Percentiles rank a stretch among this genome's conserved stretches.
These are phyloP conservation scores for Lactarius vividus DNA, from an alignment of 768 basidiomycete genomes.

Conservation along the genomic window DNA sequence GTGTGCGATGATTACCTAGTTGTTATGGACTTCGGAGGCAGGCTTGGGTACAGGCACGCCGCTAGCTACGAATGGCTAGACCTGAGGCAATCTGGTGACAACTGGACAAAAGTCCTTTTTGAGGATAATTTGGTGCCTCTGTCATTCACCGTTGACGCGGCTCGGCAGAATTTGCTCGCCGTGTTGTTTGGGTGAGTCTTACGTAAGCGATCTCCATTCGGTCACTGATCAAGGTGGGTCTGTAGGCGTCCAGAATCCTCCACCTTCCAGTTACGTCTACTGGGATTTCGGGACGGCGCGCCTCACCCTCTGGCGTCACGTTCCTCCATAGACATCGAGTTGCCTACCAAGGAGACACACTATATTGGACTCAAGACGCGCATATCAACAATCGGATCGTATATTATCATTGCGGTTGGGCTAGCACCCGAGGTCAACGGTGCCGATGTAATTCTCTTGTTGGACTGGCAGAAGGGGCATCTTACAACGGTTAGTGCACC, in stretches of 20 bases:
- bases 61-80: conserved; percentile 9
- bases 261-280: conserved; percentile 12
- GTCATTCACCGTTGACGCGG: not conserved
- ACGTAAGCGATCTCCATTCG: not conserved
- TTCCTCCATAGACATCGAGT: not conserved
- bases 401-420: conserved; percentile 3
- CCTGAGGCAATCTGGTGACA: not conserved
- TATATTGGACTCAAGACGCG: conserved; percentile 3
- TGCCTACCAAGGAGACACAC: not conserved
- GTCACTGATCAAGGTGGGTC: not conserved
- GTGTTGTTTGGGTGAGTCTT: conserved; percentile 4
- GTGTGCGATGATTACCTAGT: conserved; percentile 13
- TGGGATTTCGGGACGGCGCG: conserved; percentile 5
- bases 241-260: not conserved
- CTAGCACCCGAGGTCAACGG: conserved; percentile 1
- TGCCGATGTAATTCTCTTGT: not conserved
- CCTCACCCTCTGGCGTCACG: not conserved
- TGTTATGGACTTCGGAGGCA: not conserved
- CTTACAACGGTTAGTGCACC: not conserved
- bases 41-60: not conserved
- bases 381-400: not conserved
- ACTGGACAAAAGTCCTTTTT: conserved; percentile 3
- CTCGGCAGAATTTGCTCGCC: not conserved
- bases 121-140: not conserved
- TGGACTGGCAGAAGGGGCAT: conserved; percentile 7